A percentile compares a stretch with the other conserved stretches of the same genome.
Conservation (phyloP, 192 early-diverging fungal genomes). For the Dispira simplex region DNA sequence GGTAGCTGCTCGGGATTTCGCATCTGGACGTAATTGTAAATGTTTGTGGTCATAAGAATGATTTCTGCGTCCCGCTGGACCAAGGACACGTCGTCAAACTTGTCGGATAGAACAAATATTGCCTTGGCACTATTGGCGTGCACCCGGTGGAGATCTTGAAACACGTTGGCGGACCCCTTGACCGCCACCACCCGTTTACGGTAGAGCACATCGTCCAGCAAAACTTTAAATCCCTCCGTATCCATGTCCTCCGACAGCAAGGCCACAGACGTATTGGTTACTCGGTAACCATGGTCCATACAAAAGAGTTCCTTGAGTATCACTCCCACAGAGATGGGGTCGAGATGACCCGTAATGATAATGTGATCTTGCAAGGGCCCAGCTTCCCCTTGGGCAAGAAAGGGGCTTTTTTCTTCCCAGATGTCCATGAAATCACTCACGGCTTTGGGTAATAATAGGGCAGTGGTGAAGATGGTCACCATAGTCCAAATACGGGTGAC, state of each 20-base stretch:
- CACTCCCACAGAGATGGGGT: constrained; percentile 18
- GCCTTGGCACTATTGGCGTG: constrained; percentile 23
- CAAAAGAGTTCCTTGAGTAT: constrained; percentile 30
- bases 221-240: constrained; percentile 21
- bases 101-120: constrained; percentile 26
- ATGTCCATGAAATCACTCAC: constrained; percentile 21
- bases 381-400: constrained; percentile 9
- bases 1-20: neutral
- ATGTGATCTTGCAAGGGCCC: constrained; percentile 19
- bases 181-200: constrained; percentile 25
- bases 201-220: constrained; percentile 20
- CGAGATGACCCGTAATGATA: constrained; percentile 22
- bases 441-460: constrained; percentile 24
- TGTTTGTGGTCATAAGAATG: constrained; percentile 19
- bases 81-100: constrained; percentile 15
- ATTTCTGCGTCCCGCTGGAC: constrained; percentile 25
- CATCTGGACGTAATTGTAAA: neutral
- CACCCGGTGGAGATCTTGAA: constrained; percentile 18
- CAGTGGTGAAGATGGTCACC: constrained; percentile 21
- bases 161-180: constrained; percentile 18
- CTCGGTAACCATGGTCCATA: constrained; percentile 26
- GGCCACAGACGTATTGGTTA: constrained; percentile 21
- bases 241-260: constrained; percentile 21
- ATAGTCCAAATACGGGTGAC: constrained; percentile 11
- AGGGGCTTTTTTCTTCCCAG: neutral